phyloP scores from a whole-genome alignment of 2,329 filamentous ascomycete genomes.

The Fusarium mangiferae region DNA sequence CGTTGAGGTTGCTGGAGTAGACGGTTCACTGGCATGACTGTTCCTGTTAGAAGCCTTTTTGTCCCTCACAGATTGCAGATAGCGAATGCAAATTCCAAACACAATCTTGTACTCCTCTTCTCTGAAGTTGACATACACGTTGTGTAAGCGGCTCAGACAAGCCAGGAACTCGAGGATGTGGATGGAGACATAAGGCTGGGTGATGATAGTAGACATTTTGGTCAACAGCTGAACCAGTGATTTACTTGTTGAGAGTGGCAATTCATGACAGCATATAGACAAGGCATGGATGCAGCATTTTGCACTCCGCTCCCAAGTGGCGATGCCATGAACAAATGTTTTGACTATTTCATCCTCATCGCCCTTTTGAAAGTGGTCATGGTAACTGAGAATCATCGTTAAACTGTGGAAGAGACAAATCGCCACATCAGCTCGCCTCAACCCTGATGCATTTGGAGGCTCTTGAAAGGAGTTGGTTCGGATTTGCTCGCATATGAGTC shows the following conservation, averaged over 20 bases:
- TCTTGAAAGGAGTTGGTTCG: slow-evolving; percentile 81
- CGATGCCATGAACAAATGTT: slow-evolving; percentile 86
- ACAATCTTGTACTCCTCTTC: slow-evolving; percentile 94
- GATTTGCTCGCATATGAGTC: slow-evolving; percentile 83
- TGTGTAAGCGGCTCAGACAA: slow-evolving; percentile 83
- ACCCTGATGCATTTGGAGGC: slow-evolving; percentile 79
- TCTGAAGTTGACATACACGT: slow-evolving; percentile 87
- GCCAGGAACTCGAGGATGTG: slow-evolving; percentile 98
- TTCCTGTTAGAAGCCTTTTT: slow-evolving; percentile 61
- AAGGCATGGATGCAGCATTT: slow-evolving; percentile 95
- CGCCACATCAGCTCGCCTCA: slow-evolving; percentile 88
- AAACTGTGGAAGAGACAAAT: slow-evolving; percentile 89
- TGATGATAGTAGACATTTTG: slow-evolving; percentile 96
- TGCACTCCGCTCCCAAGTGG: slow-evolving; percentile 84
- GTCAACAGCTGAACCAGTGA: slow-evolving; percentile 86
- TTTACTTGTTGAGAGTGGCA: slow-evolving; percentile 87
- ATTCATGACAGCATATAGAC: slow-evolving; percentile 93
- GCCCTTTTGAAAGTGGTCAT: slow-evolving; percentile 81
- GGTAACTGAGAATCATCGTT: slow-evolving; percentile 90
- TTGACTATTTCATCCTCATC: slow-evolving; percentile 92
- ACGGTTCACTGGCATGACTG: slow-evolving; percentile 57
- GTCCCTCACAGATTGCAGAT: slow-evolving; percentile 88
- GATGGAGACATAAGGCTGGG: slow-evolving; percentile 88
- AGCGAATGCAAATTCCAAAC: slow-evolving; percentile 94
- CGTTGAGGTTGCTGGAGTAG: slow-evolving; percentile 42